Evolutionary conservation across 805 yeast species (phyloP), one percentile per base, ranked within the genome.

Genomic region (Wickerhamiella nectarea): DNA sequence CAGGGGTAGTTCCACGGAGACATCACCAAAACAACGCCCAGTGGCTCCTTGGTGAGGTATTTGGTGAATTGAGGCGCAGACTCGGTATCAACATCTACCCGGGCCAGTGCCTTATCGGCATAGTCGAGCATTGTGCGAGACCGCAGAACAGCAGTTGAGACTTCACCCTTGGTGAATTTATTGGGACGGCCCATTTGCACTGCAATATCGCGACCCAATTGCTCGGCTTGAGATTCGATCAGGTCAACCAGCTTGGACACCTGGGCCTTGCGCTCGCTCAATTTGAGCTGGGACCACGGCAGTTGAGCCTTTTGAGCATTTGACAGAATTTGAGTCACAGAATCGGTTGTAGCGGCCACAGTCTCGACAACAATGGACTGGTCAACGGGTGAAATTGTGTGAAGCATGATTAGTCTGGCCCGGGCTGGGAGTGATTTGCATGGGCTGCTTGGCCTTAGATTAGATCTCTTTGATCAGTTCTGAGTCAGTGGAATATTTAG

Each of bases 1-100:
- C 83, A 68, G 52, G 95, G 95, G 75, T 84, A 84, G 67, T 84
- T 84, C 94, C 94, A 84, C 54, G 95, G 94, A 57, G 82, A 83
- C 55, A 84, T 80, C 60, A 81, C 85, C 49, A 91, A 86, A 64
- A 87, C 79, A 44, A 83, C 93, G 61, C 94, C 94, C 53, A 80
- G 68, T 49, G 95, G 93, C 65, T 83, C 94, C 51, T 75, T 76
- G 15, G 62, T 52, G n/a, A 60, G 47, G 48, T 56, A 60, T 45
- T 57, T 57, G 17, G 53, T 53, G 53, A 60, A 57, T 34, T 48
- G 44, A 6, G 54, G 50, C 11, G 43, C 33, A 5, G 55, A 43
- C 3, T 38, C 50, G 17, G 46, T 52, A 31, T 57, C 59, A 10
- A 57, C 62, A 6, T 51, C 54, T n/a, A 51, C 55, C 8, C 50